phyloP scores from a whole-genome alignment of 2,329 filamentous ascomycete species.

The Phialocephala subalpina region DNA sequence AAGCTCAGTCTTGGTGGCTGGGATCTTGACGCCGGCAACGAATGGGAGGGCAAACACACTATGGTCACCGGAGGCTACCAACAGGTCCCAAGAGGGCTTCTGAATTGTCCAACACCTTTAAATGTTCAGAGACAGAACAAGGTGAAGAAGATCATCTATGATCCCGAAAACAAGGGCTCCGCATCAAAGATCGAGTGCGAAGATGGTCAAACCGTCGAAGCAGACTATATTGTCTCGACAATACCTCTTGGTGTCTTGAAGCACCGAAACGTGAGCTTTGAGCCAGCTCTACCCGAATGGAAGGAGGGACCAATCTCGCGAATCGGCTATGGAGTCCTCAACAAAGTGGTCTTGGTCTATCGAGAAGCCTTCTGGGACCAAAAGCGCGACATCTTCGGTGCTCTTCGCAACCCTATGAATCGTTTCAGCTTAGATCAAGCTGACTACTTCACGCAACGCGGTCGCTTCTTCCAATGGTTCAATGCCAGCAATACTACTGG shows the following conservation, averaged over 20 bases:
- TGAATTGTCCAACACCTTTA: slow-evolving; percentile 77
- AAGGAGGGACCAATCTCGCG: slow-evolving; percentile 82
- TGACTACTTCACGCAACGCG: slow-evolving; percentile 80
- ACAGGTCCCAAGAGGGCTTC: slow-evolving; percentile 86
- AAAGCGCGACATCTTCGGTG: slow-evolving; percentile 90
- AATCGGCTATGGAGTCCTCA: slow-evolving; percentile 91
- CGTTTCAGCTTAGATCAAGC: slow-evolving; percentile 77
- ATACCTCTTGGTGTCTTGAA: slow-evolving; percentile 93
- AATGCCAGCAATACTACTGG: slow-evolving; percentile 92
- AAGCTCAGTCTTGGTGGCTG: slow-evolving; percentile 89
- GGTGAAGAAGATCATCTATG: slow-evolving; percentile 76
- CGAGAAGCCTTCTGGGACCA: slow-evolving; percentile 91
- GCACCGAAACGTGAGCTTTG: slow-evolving; percentile 80
- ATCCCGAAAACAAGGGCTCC: slow-evolving; percentile 53
- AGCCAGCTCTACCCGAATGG: slow-evolving; percentile 89
- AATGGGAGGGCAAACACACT: slow-evolving; percentile 94
- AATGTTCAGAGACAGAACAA: slow-evolving; percentile 77
- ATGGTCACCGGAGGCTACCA: slow-evolving; percentile 96
- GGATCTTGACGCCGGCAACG: slow-evolving; percentile 97
- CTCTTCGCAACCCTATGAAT: slow-evolving; percentile 77
- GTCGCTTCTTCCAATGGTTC: slow-evolving; percentile 98
- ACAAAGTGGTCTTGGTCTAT: slow-evolving; percentile 94
- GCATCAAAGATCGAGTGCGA: slow-evolving; percentile 75
- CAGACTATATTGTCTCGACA: slow-evolving; percentile 92
- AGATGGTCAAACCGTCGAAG: slow-evolving; percentile 78